phyloP scores from a whole-genome alignment of 371 early-diverging fungal species.

The Umbelopsis sp. region DNA sequence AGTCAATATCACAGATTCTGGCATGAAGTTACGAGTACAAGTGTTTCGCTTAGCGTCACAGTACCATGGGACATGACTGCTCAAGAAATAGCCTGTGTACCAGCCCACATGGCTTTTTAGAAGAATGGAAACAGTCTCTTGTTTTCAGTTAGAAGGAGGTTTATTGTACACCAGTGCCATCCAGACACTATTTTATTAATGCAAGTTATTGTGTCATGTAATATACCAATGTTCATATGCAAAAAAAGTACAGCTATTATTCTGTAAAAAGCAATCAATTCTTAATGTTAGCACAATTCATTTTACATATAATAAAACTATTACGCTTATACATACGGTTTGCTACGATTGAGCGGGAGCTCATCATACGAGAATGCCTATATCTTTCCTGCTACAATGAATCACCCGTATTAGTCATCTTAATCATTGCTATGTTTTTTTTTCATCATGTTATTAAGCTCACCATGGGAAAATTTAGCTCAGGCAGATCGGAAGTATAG shows the following conservation, averaged over 20 bases:
- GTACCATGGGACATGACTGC: constrained; percentile 42
- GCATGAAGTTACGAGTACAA: constrained; percentile 44
- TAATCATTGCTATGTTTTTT: too few relatives aligned
- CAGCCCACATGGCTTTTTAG: constrained; percentile 37
- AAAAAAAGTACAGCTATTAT: background rate
- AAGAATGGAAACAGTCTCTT: background rate
- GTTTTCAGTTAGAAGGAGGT: background rate
- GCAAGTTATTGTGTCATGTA: background rate
- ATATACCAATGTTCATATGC: background rate
- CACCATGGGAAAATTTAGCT: background rate
- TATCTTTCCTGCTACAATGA: background rate
- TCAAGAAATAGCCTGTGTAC: constrained; percentile 29
- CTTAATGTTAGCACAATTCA: background rate
- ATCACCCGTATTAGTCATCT: background rate
- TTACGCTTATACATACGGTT: background rate
- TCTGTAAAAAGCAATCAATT: background rate
- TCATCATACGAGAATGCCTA: constrained; percentile 9
- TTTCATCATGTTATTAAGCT: background rate
- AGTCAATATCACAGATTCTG: constrained; percentile 23
- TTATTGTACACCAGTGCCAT: background rate
- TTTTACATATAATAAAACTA: background rate
- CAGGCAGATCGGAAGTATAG: background rate
- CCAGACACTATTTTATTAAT: background rate
- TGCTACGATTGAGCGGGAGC: background rate
- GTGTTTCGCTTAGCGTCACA: constrained; percentile 37